Percentiles rank a stretch among this genome's conserved stretches.
These are phyloP conservation scores for Colletotrichum sublineola DNA, from an alignment of 2,329 filamentous ascomycete genomes.

Conservation along the genomic window DNA sequence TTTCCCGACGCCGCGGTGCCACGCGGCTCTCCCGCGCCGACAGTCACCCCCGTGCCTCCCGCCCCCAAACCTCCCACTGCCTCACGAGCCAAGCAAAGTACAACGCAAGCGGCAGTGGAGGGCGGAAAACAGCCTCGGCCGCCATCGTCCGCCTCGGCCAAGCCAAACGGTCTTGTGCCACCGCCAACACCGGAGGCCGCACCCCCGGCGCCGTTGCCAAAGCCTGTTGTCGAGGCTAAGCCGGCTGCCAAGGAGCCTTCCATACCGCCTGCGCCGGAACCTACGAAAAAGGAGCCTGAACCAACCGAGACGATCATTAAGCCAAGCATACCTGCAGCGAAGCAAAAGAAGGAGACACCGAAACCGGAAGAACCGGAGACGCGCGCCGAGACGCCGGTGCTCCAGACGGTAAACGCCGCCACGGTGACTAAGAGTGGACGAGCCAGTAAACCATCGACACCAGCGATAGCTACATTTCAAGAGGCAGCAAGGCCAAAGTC, in stretches of 20 bases:
- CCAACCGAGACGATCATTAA: constrained; percentile 46
- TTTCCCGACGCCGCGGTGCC: constrained; percentile 72
- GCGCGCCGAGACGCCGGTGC: constrained; percentile 58
- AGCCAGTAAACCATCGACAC: constrained; percentile 76
- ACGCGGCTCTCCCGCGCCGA: constrained; percentile 72
- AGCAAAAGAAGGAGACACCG: constrained; percentile 59
- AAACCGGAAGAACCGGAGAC: constrained; percentile 54
- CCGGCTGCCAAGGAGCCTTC: constrained; percentile 46
- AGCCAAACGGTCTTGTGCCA: constrained; percentile 64
- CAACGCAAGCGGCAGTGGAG: constrained; percentile 72
- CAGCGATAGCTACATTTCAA: constrained; percentile 70
- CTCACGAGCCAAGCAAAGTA: constrained; percentile 82
- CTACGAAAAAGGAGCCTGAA: constrained; percentile 45
- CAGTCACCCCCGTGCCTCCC: constrained; percentile 39
- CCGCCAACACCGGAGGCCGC: constrained; percentile 55
- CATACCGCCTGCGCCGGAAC: constrained; percentile 35
- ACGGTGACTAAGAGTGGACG: constrained; percentile 74
- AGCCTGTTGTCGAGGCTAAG: constrained; percentile 16
- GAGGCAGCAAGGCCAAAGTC: constrained; percentile 68
- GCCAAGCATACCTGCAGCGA: constrained; percentile 47
- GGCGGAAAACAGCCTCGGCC: constrained; percentile 65
- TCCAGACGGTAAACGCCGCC: constrained; percentile 54
- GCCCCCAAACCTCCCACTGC: constrained; percentile 61
- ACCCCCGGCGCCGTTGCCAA: constrained; percentile 41
- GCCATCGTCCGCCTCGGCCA: constrained; percentile 70